Percentiles rank a stretch among this genome's conserved stretches.
phyloP scores from a whole-genome alignment of 306 rosid genomes.

The Trichosanthes cucumerina region DNA sequence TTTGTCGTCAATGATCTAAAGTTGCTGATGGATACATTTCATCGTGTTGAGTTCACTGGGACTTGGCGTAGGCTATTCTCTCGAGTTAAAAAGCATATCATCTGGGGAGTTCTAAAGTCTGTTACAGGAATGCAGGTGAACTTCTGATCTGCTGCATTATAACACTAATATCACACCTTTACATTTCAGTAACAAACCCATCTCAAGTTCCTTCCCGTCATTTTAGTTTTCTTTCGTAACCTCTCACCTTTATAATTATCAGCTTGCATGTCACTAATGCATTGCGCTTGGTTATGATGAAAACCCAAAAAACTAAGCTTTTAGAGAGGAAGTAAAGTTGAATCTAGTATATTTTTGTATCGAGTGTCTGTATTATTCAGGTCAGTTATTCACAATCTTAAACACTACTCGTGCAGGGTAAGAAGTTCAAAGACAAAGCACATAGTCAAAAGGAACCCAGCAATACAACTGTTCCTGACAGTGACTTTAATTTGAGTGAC shows the following conservation, averaged over 20 bases:
- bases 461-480: conserved; percentile 59
- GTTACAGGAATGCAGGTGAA: conserved; percentile 99
- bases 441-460: conserved; percentile 51
- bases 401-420: conserved; percentile 46
- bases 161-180: background rate
- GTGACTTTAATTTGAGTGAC: conserved; percentile 82
- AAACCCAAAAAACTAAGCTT: background rate
- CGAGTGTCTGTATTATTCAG: background rate
- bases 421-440: conserved; percentile 83
- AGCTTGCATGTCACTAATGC: background rate
- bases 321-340: background rate
- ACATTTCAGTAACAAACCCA: background rate
- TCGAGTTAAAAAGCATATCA: conserved; percentile 91
- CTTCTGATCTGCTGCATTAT: background rate
- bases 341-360: background rate
- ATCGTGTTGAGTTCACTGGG: conserved; percentile 84
- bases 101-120: conserved; percentile 98
- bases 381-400: background rate
- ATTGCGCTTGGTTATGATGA: background rate
- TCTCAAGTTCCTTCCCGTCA: background rate
- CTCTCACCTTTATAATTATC: background rate
- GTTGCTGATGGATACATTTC: conserved; percentile 93
- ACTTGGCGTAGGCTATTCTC: conserved; percentile 97
- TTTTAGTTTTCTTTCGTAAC: background rate
- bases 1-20: conserved; percentile 95